A percentile compares a stretch with the other conserved stretches of the same genome.
Evolutionary conservation across 208 protist genomes (phyloP).

Genomic region (Crithidia brevicula): DNA sequence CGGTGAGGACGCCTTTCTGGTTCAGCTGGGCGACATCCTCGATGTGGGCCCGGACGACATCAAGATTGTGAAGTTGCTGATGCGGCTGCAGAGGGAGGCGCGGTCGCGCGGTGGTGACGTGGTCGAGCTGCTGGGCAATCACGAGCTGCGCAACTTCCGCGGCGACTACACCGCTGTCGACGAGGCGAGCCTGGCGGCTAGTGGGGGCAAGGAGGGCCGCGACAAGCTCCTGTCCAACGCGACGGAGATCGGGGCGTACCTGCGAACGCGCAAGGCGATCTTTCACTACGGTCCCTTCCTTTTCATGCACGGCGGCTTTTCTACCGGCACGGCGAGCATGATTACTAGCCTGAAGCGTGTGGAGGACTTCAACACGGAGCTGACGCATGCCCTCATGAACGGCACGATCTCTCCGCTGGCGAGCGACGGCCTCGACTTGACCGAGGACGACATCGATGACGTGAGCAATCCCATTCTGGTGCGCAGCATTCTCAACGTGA

Average conservation of each 20-base stretch:
- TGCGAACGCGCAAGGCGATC: constrained; percentile 78
- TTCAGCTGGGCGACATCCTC: constrained; percentile 93
- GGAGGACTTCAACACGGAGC: constrained; percentile 76
- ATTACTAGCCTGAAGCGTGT: constrained; percentile 78
- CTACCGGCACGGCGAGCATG: constrained; percentile 67
- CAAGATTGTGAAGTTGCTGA: constrained; percentile 78
- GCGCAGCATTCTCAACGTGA: constrained; percentile 81
- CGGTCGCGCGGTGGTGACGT: constrained; percentile 74
- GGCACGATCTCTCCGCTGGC: constrained; percentile 70
- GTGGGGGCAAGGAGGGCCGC: constrained; percentile 66
- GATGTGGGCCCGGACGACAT: constrained; percentile 90
- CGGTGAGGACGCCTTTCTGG: constrained; percentile 74
- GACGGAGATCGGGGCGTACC: constrained; percentile 70
- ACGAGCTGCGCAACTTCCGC: constrained; percentile 91
- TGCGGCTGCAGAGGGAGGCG: constrained; percentile 76
- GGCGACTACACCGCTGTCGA: constrained; percentile 85
- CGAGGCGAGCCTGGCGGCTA: constrained; percentile 42
- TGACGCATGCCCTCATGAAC: constrained; percentile 68
- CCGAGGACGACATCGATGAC: constrained; percentile 64
- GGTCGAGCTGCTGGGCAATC: constrained; percentile 89
- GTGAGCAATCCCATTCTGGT: constrained; percentile 89
- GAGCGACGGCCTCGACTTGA: constrained; percentile 57
- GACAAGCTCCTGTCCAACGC: constrained; percentile 69
- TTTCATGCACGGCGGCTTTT: constrained; percentile 93
- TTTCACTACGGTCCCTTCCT: constrained; percentile 84